These are phyloP conservation scores for Pleurotus djamor DNA, from an alignment of 768 basidiomycete genomes.

Conservation along the genomic window DNA sequence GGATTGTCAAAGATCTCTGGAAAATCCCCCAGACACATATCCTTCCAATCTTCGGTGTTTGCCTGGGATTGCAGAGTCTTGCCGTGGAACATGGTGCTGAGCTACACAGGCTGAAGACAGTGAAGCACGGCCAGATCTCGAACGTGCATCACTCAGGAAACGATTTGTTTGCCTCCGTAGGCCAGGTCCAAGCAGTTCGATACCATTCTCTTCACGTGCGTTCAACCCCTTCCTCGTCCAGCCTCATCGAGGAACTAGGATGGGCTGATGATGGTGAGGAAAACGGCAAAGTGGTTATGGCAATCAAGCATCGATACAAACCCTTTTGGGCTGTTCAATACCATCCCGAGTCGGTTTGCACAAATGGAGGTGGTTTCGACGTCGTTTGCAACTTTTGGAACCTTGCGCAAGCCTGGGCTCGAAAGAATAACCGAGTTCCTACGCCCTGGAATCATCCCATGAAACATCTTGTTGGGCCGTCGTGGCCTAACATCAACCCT, in stretches of 20 bases:
- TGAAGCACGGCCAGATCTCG: constrained; percentile 83
- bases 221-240: constrained; percentile 27
- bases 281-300: constrained; percentile 76
- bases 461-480: constrained; percentile 36
- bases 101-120: constrained; percentile 56
- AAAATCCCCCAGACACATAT: constrained; percentile 46
- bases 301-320: constrained; percentile 53
- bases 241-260: constrained; percentile 63
- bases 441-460: constrained; percentile 38
- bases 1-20: constrained; percentile 73
- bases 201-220: constrained; percentile 78
- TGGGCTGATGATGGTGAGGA: constrained; percentile 70
- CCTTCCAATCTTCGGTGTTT: constrained; percentile 81
- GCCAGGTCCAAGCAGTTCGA: constrained; percentile 58
- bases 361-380: constrained; percentile 63
- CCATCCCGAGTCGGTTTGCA: constrained; percentile 84
- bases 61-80: constrained; percentile 79
- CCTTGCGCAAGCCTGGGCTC: constrained; percentile 59
- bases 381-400: constrained; percentile 76
- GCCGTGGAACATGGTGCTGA: constrained; percentile 61
- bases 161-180: constrained; percentile 62
- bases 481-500: constrained; percentile 55
- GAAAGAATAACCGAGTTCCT: constrained; percentile 29
- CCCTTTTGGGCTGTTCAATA: constrained; percentile 92
- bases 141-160: constrained; percentile 52